Evolutionary conservation across 2,329 filamentous ascomycete genomes (phyloP).

Genomic region (Fusarium solani-melongenae): DNA sequence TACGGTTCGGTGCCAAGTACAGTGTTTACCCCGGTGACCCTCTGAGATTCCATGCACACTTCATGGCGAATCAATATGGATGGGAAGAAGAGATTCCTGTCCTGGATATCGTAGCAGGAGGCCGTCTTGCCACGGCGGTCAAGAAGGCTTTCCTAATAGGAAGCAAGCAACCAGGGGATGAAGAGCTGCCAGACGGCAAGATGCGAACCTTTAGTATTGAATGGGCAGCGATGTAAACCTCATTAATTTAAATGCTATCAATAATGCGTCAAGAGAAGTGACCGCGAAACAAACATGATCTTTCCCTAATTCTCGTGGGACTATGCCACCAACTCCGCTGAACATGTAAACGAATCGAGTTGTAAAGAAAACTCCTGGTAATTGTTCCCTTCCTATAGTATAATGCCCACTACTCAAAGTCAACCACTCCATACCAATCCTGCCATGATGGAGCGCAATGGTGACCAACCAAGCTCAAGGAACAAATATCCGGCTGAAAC

Average conservation of each 20-base stretch:
- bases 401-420: neutral
- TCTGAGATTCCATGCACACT: constrained; percentile 94
- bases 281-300: constrained; percentile 4
- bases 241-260: constrained; percentile 19
- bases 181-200: constrained; percentile 47
- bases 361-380: constrained; percentile 43
- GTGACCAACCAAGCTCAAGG: constrained; percentile 56
- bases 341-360: constrained; percentile 10
- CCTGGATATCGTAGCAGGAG: constrained; percentile 86
- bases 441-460: neutral
- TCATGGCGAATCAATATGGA: constrained; percentile 83
- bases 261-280: constrained; percentile 11
- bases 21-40: constrained; percentile 96
- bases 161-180: constrained; percentile 62
- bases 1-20: constrained; percentile 95
- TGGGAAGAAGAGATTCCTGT: constrained; percentile 90
- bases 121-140: constrained; percentile 89
- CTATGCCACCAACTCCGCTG: constrained; percentile 22
- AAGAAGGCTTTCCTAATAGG: constrained; percentile 96
- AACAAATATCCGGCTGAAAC: constrained; percentile 92
- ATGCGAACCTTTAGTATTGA: constrained; percentile 87
- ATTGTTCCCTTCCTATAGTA: constrained; percentile 1
- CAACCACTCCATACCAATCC: neutral
- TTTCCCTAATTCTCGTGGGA: constrained; percentile 6
- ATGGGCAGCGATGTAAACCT: constrained; percentile 87